phyloP scores from a whole-genome alignment of 1,284 basidiomycete genomes.

The Pseudozyma sp. region DNA sequence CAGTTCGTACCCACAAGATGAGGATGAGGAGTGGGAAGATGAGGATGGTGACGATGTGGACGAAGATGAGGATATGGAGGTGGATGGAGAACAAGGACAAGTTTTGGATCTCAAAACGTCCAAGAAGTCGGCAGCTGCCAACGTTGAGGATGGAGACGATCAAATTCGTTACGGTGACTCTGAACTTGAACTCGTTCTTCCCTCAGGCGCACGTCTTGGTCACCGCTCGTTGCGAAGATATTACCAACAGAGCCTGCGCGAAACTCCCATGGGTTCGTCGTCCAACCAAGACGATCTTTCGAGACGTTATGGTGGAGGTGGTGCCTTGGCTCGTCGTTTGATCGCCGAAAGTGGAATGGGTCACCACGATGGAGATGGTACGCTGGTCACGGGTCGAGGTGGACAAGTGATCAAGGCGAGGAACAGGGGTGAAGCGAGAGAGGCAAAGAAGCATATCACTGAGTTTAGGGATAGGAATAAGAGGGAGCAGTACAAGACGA shows the following conservation, averaged over 20 bases:
- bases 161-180: constrained; percentile 70
- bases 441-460: constrained; percentile 87
- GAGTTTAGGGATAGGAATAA: constrained; percentile 85
- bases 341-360: constrained; percentile 51
- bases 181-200: constrained; percentile 89
- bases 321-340: constrained; percentile 56
- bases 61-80: constrained; percentile 50
- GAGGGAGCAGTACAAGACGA: constrained; percentile 86
- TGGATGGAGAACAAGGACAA: constrained; percentile 27
- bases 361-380: constrained; percentile 38
- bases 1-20: constrained; percentile 76
- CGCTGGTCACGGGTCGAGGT: constrained; percentile 51
- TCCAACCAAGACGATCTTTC: constrained; percentile 26
- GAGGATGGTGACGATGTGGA: constrained; percentile 29
- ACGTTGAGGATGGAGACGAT: constrained; percentile 75
- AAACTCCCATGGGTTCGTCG: constrained; percentile 38
- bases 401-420: constrained; percentile 70
- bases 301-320: constrained; percentile 41
- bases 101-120: constrained; percentile 26
- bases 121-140: constrained; percentile 68
- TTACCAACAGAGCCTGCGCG: constrained; percentile 77
- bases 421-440: constrained; percentile 91
- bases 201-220: constrained; percentile 90
- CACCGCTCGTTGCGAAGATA: constrained; percentile 89
- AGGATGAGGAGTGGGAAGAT: constrained; percentile 66